Base-by-base conservation (phyloP, 225 moss, liverwort and hornwort genomes). In the Antitrichia curtipendula region DNA sequence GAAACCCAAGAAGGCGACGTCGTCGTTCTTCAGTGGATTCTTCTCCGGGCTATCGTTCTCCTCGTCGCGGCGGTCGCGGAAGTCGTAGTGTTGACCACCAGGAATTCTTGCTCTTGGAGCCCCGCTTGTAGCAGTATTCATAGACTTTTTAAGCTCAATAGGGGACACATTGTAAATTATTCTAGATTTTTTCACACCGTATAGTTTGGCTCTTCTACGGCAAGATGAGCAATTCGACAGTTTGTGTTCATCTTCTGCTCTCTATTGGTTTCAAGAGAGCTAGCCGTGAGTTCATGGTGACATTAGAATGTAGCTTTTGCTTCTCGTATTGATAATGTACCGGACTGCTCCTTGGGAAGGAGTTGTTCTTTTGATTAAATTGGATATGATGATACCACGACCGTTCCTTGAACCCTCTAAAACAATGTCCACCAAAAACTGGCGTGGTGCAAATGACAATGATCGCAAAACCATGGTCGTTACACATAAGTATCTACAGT, bases 401-500 rank as follows among this genome's bases (percentile, higher is more conserved):
- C 62, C 75, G 32, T 85, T 76, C 40, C 81, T 68, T 72, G 77
- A 77, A 90, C 54, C 43, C 85, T 87, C 65, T n/a, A 56, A 56
- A n/a, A 47, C 91, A 65, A 85, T 83, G 49, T 20, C 83, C 45
- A 86, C 60, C 71, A 78, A 59, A 79, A 87, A 88, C 86, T 89
- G 84, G 88, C 87, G 88, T 70, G 82, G 66, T 80, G 87, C 85
- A 66, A 89, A 13, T 82, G 89, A 90, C 29, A 56, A 52, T 60
- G 90, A 87, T 21, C 89, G 91, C 23, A 86, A 86, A 86, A 56
- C 50, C 50, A 86, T 64, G 70, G 82, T 89, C 49, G 20, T 82
- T 56, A 87, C 85, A 36, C 90, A 89, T 36, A 72, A 90, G 43
- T 92, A 91, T 84, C 77, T 94, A n/a, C n/a, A n/a, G n/a, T n/a